These are phyloP conservation scores for Lachnellula cervina DNA, from an alignment of 2,329 filamentous ascomycete genomes.

Conservation along the genomic window DNA sequence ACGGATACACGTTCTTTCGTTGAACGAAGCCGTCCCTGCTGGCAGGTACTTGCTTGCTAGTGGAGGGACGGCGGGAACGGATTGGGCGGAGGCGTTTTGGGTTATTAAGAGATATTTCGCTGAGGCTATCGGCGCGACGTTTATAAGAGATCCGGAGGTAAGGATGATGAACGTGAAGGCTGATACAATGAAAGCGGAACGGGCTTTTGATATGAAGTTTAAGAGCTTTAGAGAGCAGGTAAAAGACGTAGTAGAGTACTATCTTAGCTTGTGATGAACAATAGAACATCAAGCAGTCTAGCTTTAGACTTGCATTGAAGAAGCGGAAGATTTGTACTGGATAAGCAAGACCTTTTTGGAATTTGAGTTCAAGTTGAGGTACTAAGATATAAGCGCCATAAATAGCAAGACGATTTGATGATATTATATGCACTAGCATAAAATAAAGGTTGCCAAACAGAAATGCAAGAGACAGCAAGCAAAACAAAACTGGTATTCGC, in stretches of 20 bases:
- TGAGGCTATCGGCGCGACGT: slow-evolving; percentile 24
- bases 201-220: slow-evolving; percentile 28
- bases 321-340: too few species aligned
- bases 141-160: slow-evolving; percentile 18
- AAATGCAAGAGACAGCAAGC: too few species aligned
- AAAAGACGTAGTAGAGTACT: slow-evolving; percentile 21
- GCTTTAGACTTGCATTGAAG: too few species aligned
- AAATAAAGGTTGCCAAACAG: too few species aligned
- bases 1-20: slow-evolving; percentile 34
- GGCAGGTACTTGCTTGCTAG: slow-evolving; percentile 33
- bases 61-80: slow-evolving; percentile 9
- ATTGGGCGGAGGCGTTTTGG: slow-evolving; percentile 34
- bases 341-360: too few species aligned
- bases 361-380: too few species aligned
- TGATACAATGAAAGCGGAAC: slow-evolving; percentile 23
- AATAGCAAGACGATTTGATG: too few species aligned
- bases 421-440: too few species aligned
- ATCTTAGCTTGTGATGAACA: background rate
- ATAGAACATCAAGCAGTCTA: background rate
- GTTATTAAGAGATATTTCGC: slow-evolving; percentile 31
- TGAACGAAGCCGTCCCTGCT: slow-evolving; percentile 31
- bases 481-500: too few species aligned
- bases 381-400: too few species aligned
- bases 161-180: slow-evolving; percentile 27
- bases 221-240: slow-evolving; percentile 29